Conservation (phyloP, 106 monocot genomes). For the Phalaenopsis equestris region DNA sequence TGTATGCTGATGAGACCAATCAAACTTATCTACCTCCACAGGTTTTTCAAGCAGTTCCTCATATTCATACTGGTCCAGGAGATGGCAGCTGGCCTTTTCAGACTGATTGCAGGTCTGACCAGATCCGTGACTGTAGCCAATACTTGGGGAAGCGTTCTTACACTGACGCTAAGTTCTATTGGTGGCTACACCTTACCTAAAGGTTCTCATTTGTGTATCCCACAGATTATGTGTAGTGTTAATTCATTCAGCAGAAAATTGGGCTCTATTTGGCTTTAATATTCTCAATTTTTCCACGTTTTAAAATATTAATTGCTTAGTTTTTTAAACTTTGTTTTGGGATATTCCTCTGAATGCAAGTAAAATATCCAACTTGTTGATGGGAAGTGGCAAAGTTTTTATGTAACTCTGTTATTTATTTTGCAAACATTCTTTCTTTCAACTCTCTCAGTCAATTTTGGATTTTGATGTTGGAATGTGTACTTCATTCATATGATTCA, state of each 20-base stretch:
- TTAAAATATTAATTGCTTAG: background rate
- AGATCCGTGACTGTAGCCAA: slow-evolving; percentile 52
- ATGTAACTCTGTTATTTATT: too few relatives aligned
- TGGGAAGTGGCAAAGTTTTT: background rate
- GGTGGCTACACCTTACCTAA: slow-evolving; percentile 61
- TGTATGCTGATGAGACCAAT: background rate
- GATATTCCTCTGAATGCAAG: background rate
- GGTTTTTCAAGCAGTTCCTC: slow-evolving; percentile 74
- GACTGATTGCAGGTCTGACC: slow-evolving; percentile 36
- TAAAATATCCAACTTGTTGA: background rate
- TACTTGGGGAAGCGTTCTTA: slow-evolving; percentile 36
- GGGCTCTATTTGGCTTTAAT: background rate
- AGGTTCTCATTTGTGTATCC: slow-evolving; percentile 27
- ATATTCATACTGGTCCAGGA: slow-evolving; percentile 50
- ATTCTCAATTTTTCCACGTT: background rate
- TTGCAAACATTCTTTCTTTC: background rate
- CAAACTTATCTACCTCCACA: slow-evolving; percentile 1
- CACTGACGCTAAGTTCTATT: slow-evolving; percentile 46
- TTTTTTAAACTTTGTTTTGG: background rate
- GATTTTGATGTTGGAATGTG: background rate
- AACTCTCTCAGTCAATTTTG: background rate
- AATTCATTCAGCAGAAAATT: background rate
- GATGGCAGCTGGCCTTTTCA: slow-evolving; percentile 69
- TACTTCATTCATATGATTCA: background rate
- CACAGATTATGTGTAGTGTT: background rate